Evolutionary conservation across 2,329 filamentous ascomycete genomes (phyloP), one percentile per base, ranked within the genome.

Genomic region (Colletotrichum trifolii): DNA sequence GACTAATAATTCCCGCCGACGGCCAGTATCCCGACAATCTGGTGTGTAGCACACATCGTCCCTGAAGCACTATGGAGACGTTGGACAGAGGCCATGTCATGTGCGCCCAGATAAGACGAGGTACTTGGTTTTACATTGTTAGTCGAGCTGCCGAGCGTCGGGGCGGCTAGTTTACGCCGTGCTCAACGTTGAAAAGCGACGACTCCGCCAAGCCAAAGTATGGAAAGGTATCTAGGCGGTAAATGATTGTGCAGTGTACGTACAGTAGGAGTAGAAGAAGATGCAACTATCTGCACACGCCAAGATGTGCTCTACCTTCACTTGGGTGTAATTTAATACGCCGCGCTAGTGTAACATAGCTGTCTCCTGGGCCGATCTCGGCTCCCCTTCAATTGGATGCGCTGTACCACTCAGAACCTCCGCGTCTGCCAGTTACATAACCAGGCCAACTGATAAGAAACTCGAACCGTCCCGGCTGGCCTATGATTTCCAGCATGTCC

Each of bases 301-400:
- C 25, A 25, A 3, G 25, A 25, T 25, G 25, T 2, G 25, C 25
- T 25, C 25, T 25, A 25, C 25, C 4, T 25, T 25, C 25, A 25
- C 25, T 25, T 25, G 25, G 25, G 10, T 43, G 13, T 63, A 64
- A 54, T 61, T 45, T 53, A 13, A 53, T 36, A 58, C 38, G 48
- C 43, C 39, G 56, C 65, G 52, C 56, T 66, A 60, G 57, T 57
- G 40, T 56, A 55, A 58, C 58, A 53, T 45, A 66, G 54, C 42
- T 55, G 48, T 43, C 39, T 52, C 60, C 56, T 40, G 17, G 54
- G 64, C 67, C 67, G 67, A 68, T 68, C 67, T 68, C 67, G 67
- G 67, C 65, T 57, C 45, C 36, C n/a, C 56, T 13, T n/a, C 43
- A 40, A 60, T 62, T 67, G 56, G 42, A 25, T 33, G 48, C 17